Evolutionary conservation across 164 flowering plant species (phyloP).

Genomic region (Tetracentron sinense): DNA sequence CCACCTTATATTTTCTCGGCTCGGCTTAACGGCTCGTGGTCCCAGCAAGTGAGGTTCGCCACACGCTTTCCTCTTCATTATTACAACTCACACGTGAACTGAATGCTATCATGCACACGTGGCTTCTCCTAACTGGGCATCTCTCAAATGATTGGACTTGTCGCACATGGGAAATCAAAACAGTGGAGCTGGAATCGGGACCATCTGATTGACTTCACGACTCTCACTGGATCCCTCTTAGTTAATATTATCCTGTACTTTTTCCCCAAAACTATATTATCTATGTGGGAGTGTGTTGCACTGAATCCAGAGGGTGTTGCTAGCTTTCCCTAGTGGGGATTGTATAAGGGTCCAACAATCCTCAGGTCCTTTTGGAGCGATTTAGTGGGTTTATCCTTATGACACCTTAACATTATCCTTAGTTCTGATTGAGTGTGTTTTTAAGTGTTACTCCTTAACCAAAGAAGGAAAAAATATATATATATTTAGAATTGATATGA

Average conservation of each 20-base stretch:
- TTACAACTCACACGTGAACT: conserved; percentile 31
- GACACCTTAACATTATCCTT: too few species aligned
- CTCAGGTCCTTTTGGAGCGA: too few species aligned
- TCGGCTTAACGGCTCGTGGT: neutral
- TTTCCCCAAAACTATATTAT: too few species aligned
- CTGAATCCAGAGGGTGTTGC: too few species aligned
- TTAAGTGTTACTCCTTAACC: too few species aligned
- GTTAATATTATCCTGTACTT: conserved; percentile 11
- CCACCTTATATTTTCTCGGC: neutral
- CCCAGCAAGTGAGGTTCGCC: conserved; percentile 3
- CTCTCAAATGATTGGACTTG: neutral
- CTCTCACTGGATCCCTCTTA: neutral
- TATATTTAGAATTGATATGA: too few species aligned
- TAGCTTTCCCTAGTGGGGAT: too few species aligned
- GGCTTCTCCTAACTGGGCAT: conserved; percentile 16
- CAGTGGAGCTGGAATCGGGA: conserved; percentile 15
- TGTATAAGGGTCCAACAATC: too few species aligned
- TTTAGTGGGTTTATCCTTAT: too few species aligned
- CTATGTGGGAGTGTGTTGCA: too few species aligned
- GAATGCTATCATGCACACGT: conserved; percentile 12
- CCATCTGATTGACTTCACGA: conserved; percentile 13
- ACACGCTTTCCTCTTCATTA: conserved; percentile 12
- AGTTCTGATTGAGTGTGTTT: too few species aligned
- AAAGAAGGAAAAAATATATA: too few species aligned
- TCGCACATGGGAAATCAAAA: conserved; percentile 28